Conservation (phyloP, 345 rosid genomes). For the Aquilaria sinensis region DNA sequence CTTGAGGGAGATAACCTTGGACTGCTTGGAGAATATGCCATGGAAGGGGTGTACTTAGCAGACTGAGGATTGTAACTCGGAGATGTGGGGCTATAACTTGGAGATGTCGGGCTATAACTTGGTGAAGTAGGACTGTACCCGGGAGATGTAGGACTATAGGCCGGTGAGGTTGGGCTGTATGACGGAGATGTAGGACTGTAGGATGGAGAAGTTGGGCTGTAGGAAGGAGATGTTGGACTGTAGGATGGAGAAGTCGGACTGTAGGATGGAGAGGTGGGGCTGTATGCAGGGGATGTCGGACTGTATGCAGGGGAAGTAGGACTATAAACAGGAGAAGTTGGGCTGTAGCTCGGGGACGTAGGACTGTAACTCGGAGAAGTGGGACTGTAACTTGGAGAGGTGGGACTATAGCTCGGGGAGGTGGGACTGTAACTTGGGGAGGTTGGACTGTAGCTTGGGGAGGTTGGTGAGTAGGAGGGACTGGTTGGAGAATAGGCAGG, state of each 20-base stretch:
- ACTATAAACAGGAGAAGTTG: conserved; percentile 66
- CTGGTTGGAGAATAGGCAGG: conserved; percentile 80
- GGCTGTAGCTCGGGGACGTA: conserved; percentile 70
- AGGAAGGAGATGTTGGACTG: conserved; percentile 71
- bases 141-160: conserved; percentile 82
- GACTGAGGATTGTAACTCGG: conserved; percentile 66
- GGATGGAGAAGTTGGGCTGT: conserved; percentile 76
- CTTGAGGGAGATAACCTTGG: conserved; percentile 81
- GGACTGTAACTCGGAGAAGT: conserved; percentile 79
- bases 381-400: conserved; percentile 76
- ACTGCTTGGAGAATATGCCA: conserved; percentile 90
- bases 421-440: conserved; percentile 84
- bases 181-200: conserved; percentile 83
- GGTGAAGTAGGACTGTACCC: conserved; percentile 79
- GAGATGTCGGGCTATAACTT: conserved; percentile 71
- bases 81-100: conserved; percentile 51
- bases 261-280: conserved; percentile 80
- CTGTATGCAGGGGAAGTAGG: conserved; percentile 82
- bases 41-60: conserved; percentile 70
- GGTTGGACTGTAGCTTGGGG: conserved; percentile 73
- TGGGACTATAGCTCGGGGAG: conserved; percentile 73
- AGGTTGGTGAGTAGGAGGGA: conserved; percentile 63
- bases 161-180: conserved; percentile 78
- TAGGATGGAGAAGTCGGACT: conserved; percentile 86
- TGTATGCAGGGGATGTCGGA: conserved; percentile 78